Evolutionary conservation across 139 green algal genomes (phyloP).

Genomic region (Nannochloris sp.): DNA sequence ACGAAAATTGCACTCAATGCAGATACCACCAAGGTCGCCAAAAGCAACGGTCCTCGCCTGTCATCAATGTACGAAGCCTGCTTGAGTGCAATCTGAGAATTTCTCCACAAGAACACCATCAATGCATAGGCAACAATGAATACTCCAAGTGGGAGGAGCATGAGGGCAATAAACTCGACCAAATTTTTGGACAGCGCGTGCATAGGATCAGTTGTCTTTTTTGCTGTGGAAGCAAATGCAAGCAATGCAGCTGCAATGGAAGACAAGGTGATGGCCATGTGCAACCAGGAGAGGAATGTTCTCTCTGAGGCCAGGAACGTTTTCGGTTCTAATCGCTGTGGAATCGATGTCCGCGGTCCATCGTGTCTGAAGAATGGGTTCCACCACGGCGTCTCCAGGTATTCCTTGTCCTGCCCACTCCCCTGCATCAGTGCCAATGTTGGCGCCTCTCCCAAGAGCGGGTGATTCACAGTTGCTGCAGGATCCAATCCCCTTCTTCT

Average conservation of each 20-base stretch:
- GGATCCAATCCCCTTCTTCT: constrained; percentile 8
- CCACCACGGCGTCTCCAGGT: constrained; percentile 7
- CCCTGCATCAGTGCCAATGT: constrained; percentile 66
- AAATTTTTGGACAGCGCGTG: constrained; percentile 22
- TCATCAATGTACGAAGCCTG: constrained; percentile 73
- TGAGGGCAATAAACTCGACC: constrained; percentile 74
- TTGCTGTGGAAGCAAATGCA: constrained; percentile 40
- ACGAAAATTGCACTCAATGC: constrained; percentile 73
- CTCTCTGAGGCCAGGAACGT: constrained; percentile 92
- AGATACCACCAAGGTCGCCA: constrained; percentile 60
- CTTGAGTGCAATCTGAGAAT: constrained; percentile 62
- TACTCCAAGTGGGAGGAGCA: constrained; percentile 77
- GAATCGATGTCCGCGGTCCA: constrained; percentile 1
- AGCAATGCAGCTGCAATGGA: constrained; percentile 72
- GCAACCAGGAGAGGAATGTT: constrained; percentile 91
- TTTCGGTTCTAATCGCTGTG: constrained; percentile 80
- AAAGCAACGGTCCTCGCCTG: constrained; percentile 52
- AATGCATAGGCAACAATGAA: constrained; percentile 64
- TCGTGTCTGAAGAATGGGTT: constrained; percentile 7
- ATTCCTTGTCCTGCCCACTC: background rate
- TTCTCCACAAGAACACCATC: constrained; percentile 71
- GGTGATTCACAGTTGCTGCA: constrained; percentile 49
- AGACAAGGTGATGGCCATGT: constrained; percentile 86
- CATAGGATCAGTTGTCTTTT: constrained; percentile 17
- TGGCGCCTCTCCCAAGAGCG: constrained; percentile 67